phyloP scores from a whole-genome alignment of 768 basidiomycete species.

The Suillus subalutaceus region DNA sequence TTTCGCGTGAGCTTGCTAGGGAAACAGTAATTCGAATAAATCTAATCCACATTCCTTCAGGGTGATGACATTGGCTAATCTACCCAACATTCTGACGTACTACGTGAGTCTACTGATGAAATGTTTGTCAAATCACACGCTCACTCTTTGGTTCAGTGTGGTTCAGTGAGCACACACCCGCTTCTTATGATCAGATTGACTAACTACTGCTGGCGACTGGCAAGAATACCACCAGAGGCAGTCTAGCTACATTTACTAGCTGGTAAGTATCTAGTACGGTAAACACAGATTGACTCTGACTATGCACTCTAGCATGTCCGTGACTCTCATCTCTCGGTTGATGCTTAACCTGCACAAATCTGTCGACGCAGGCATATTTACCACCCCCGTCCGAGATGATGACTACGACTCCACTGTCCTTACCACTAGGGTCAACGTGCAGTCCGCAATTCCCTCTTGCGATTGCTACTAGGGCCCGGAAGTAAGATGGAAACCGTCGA shows the following conservation, averaged over 20 bases:
- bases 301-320: constrained; percentile 33
- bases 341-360: constrained; percentile 57
- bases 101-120: constrained; percentile 29
- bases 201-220: background rate
- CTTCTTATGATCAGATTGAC: background rate
- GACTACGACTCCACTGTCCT: background rate
- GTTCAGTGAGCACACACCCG: background rate
- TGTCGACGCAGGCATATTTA: constrained; percentile 21
- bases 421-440: too few relatives aligned
- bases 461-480: background rate
- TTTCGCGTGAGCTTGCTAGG: constrained; percentile 46
- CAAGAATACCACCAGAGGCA: background rate
- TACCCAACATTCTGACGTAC: constrained; percentile 49
- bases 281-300: background rate
- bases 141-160: background rate
- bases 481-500: background rate
- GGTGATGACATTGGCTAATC: constrained; percentile 53
- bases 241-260: background rate
- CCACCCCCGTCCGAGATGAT: background rate
- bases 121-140: background rate
- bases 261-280: background rate
- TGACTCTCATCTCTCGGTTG: constrained; percentile 37
- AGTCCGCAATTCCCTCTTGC: background rate
- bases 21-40: background rate
- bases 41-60: constrained; percentile 28